These are phyloP conservation scores for Lolium multiflorum DNA, from an alignment of 176 grass and related monocot species.

Conservation along the genomic window DNA sequence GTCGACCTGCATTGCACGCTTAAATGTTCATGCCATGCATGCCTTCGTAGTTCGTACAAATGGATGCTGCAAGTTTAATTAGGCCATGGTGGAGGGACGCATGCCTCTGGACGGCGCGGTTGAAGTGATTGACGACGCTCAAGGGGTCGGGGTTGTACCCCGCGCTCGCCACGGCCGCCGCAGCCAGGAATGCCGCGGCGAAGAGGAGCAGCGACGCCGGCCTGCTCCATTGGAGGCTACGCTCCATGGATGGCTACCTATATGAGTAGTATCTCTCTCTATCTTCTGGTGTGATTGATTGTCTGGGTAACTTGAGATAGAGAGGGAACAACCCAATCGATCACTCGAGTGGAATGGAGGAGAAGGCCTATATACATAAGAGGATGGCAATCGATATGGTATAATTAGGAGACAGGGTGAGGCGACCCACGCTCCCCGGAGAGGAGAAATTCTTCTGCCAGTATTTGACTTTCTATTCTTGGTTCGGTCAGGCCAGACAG, in stretches of 20 bases:
- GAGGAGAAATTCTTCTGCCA: background rate
- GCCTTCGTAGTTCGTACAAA: no score
- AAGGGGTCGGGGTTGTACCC: constrained; percentile 68
- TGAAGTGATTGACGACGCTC: constrained; percentile 59
- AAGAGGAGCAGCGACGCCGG: constrained; percentile 53
- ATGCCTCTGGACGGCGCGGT: constrained; percentile 62
- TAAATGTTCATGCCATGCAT: background rate
- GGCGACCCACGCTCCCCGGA: constrained; percentile 40
- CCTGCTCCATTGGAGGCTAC: constrained; percentile 37
- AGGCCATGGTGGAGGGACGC: background rate
- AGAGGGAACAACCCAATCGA: constrained; percentile 29
- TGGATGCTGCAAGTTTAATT: background rate
- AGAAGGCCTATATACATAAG: constrained; percentile 42
- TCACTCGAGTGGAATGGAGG: constrained; percentile 17
- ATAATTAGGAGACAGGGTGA: constrained; percentile 40
- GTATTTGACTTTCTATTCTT: constrained; percentile 31
- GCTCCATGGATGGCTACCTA: constrained; percentile 23
- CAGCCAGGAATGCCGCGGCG: constrained; percentile 49
- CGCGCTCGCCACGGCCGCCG: constrained; percentile 36
- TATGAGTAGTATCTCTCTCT: background rate
- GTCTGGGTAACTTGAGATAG: background rate
- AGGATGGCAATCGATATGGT: constrained; percentile 27
- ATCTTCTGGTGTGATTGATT: background rate
- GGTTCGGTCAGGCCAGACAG: background rate
- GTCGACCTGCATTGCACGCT: constrained; percentile 24